Conservation (phyloP, 257 asterid species). For the Oldenlandia corymbosa region DNA sequence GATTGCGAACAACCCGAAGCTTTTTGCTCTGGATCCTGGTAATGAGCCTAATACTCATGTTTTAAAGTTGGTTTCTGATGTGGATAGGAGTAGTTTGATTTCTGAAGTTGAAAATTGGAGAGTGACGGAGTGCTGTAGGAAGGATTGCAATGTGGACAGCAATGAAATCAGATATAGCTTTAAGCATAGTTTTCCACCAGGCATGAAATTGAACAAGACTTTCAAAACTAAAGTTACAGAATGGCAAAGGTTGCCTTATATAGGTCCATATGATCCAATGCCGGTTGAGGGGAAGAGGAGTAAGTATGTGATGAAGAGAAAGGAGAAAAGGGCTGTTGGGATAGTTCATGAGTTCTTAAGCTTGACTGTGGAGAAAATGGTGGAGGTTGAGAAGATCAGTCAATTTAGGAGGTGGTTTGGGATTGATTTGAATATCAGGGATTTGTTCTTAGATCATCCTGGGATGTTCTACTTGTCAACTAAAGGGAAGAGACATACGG, state of each 20-base stretch:
- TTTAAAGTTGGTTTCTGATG: constrained; percentile 45
- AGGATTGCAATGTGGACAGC: constrained; percentile 49
- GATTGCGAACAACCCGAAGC: constrained; percentile 41
- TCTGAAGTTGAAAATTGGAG: constrained; percentile 79
- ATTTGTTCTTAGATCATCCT: constrained; percentile 82
- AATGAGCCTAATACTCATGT: constrained; percentile 66
- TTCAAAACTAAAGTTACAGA: constrained; percentile 62
- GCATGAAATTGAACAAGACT: constrained; percentile 66
- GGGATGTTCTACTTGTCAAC: constrained; percentile 85
- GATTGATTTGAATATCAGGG: constrained; percentile 74
- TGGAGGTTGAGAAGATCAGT: constrained; percentile 93
- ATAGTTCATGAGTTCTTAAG: constrained; percentile 85
- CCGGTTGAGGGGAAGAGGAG: constrained; percentile 31
- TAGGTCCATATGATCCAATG: constrained; percentile 69
- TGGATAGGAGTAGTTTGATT: constrained; percentile 36
- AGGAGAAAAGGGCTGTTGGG: constrained; percentile 89
- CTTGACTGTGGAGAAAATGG: constrained; percentile 91
- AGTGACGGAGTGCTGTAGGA: constrained; percentile 60
- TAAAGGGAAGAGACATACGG: constrained; percentile 72
- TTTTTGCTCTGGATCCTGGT: constrained; percentile 55
- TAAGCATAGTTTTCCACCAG: constrained; percentile 74
- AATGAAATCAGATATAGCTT: constrained; percentile 49
- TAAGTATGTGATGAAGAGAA: constrained; percentile 39
- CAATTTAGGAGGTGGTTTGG: constrained; percentile 88
- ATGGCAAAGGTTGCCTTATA: constrained; percentile 70